Percentiles rank a stretch among this genome's conserved stretches.
phyloP scores from a whole-genome alignment of 768 basidiomycete genomes.

The Harrya chromipes region DNA sequence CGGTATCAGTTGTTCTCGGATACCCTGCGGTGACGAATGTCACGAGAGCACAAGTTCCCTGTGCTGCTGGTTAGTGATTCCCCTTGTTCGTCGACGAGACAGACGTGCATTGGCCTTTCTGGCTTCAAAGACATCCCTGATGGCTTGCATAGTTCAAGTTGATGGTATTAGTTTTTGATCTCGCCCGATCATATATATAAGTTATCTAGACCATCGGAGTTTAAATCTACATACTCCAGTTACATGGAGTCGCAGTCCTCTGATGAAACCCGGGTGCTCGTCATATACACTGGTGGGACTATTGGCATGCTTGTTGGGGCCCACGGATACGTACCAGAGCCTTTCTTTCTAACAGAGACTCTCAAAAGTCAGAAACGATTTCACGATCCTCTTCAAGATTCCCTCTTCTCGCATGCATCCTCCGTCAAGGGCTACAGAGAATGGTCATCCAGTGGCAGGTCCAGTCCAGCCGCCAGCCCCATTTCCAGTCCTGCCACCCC shows the following conservation, averaged over 20 bases:
- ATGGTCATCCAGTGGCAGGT: conserved; percentile 68
- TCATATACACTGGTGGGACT: conserved; percentile 89
- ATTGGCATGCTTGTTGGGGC: conserved; percentile 84
- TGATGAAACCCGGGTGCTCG: conserved; percentile 77
- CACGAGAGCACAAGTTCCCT: conserved; percentile 56
- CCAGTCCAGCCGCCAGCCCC: conserved; percentile 37
- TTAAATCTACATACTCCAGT: background rate
- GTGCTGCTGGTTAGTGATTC: conserved; percentile 4
- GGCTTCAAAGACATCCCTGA: conserved; percentile 26
- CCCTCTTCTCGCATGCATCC: conserved; percentile 75
- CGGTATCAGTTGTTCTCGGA: conserved; percentile 75
- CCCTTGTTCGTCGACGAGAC: background rate
- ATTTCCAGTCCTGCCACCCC: conserved; percentile 16
- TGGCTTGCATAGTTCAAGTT: conserved; percentile 24
- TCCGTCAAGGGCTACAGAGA: conserved; percentile 78
- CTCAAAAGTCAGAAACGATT: conserved; percentile 82
- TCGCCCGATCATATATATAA: too few relatives aligned
- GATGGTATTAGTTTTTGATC: too few relatives aligned
- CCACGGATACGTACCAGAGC: conserved; percentile 80
- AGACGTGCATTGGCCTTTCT: conserved; percentile 19
- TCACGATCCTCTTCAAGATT: conserved; percentile 87
- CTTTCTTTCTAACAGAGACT: conserved; percentile 82
- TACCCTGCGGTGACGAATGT: conserved; percentile 96
- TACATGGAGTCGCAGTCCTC: conserved; percentile 29
- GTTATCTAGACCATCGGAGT: conserved; percentile 4